Base-by-base conservation (phyloP, 441 rosid genomes). In the Corymbia calophylla region DNA sequence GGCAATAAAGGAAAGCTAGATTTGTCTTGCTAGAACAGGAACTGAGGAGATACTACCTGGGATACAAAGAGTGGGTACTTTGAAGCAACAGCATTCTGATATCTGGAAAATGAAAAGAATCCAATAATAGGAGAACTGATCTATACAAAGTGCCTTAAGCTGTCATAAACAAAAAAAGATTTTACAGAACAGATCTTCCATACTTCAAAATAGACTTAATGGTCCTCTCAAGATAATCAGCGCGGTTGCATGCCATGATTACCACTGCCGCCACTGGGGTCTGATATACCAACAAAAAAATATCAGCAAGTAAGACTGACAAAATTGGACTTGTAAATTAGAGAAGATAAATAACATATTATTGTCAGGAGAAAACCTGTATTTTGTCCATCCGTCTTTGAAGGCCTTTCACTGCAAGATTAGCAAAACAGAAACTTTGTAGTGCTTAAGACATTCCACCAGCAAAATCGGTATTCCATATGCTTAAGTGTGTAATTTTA, bases 161-260 rank as follows among this genome's bases (percentile, higher is more conserved):
- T n/a, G 86, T 27, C 86, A 16, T 53, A 73, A 80, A 91, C 29
- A 55, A 89, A 88, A 88, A 88, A 85, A 87, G 12, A 64, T 29
- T 88, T 82, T 58, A 87, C 29, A 27, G 29, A 62, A 29, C 87
- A 80, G 53, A 58, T 8, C 39, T 49, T 84, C 86, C 98, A 88
- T 90, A 98, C 99, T 94, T 98, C 77, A 97, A 92, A 86, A 97
- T 93, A 80, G 99, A 96, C n/a, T 93, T 88, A 73, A 97, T 87
- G 68, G 99, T 98, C 94, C 98, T 93, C 91, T 96, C 97, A 88
- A 97, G 93, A 95, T 98, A 98, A 94, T 98, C 99, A 86, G 99
- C 99, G 62, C 99, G 99, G 91, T 95, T 97, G 95, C 99, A 98
- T 9, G 99, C 99, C 99, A 98, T 98, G 91, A 97, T 94, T 89